Evolutionary conservation across 2,329 filamentous ascomycete genomes (phyloP).

Genomic region (Chaetomium olivaceum): DNA sequence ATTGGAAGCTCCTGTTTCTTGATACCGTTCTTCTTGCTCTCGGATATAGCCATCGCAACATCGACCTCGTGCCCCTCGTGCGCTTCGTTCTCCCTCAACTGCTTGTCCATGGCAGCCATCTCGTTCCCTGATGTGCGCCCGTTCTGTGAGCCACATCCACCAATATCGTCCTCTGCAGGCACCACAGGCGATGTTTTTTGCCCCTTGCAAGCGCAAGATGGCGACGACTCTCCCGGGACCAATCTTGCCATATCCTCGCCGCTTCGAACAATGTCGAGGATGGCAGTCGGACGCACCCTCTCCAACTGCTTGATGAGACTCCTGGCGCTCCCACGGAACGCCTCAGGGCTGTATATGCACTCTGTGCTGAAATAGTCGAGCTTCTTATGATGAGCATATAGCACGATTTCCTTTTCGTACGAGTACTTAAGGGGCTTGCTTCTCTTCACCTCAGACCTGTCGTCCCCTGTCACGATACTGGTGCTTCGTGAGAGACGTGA

Average conservation of each 20-base stretch:
- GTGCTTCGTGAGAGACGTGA: conserved; percentile 85
- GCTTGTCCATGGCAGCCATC: conserved; percentile 79
- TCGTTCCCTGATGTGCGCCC: conserved; percentile 69
- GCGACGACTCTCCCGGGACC: conserved; percentile 62
- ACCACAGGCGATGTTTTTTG: conserved; percentile 35
- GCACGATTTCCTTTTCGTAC: conserved; percentile 97
- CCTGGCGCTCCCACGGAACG: conserved; percentile 88
- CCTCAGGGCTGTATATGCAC: conserved; percentile 97
- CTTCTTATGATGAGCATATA: conserved; percentile 96
- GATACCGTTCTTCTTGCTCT: conserved; percentile 38
- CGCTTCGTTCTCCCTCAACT: conserved; percentile 64
- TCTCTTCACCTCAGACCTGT: conserved; percentile 84
- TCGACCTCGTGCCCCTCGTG: conserved; percentile 66
- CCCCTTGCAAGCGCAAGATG: conserved; percentile 50
- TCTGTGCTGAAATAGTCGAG: conserved; percentile 98
- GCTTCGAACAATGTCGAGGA: conserved; percentile 89
- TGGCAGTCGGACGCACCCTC: conserved; percentile 87
- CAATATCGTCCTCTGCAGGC: conserved; percentile 58
- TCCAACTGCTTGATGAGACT: conserved; percentile 94
- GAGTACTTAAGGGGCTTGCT: conserved; percentile 98
- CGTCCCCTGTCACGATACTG: conserved; percentile 78
- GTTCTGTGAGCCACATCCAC: conserved; percentile 74
- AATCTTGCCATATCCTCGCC: conserved; percentile 94
- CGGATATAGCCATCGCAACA: conserved; percentile 51
- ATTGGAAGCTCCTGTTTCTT: conserved; percentile 33